Conservation (phyloP, 129 eudicot species). For the Heracleum sosnowskyi region DNA sequence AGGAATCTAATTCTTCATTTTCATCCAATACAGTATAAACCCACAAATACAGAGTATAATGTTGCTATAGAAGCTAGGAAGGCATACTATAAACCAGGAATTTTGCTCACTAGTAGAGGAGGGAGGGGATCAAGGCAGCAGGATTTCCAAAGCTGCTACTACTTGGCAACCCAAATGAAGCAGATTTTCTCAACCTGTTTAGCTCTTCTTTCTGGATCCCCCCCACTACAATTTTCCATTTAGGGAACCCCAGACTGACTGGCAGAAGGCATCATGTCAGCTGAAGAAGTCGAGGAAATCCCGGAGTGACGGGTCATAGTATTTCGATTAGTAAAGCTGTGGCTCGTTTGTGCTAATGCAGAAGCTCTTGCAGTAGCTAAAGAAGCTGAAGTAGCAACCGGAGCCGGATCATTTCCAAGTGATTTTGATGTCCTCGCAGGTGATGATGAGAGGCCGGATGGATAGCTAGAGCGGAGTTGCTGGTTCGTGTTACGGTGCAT, state of each 20-base stretch:
- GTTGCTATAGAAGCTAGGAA: too few species aligned
- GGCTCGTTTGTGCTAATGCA: conserved; percentile 70
- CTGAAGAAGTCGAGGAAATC: conserved; percentile 29
- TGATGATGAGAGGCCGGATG: conserved; percentile 44
- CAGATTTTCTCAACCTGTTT: conserved; percentile 59
- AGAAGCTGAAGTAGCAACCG: conserved; percentile 14
- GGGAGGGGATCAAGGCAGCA: conserved; percentile 10
- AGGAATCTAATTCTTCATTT: too few species aligned
- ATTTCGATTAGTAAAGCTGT: conserved; percentile 60
- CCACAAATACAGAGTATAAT: too few species aligned
- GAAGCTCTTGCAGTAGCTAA: conserved; percentile 35
- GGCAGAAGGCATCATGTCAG: conserved; percentile 15
- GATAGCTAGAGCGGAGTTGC: conserved; percentile 29
- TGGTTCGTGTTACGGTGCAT: conserved; percentile 42
- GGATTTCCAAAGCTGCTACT: conserved; percentile 16
- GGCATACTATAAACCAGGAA: conserved; percentile 16
- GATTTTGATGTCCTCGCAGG: conserved; percentile 42
- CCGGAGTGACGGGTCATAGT: neutral
- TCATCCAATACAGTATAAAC: too few species aligned
- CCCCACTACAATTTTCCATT: conserved; percentile 84
- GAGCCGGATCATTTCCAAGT: conserved; percentile 30
- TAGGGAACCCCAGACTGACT: conserved; percentile 72
- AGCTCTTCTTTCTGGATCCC: conserved; percentile 72
- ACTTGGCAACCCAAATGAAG: conserved; percentile 54
- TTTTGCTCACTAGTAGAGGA: conserved; percentile 16